phyloP scores from a whole-genome alignment of 2,329 filamentous ascomycete species.

The Colletotrichum endophyticum region DNA sequence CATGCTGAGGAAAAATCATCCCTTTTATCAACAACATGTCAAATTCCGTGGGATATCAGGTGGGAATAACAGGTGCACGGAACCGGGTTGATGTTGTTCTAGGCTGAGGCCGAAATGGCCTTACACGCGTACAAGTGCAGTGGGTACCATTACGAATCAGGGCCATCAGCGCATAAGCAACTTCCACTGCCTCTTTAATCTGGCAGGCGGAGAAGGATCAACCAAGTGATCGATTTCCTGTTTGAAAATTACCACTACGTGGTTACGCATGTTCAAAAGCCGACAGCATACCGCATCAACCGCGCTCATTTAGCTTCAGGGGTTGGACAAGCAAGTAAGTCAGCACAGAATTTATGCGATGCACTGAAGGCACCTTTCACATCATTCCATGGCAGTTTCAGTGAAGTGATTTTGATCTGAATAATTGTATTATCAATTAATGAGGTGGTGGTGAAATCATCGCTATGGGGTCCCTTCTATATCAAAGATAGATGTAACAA shows the following conservation, averaged over 20 bases:
- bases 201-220: background rate
- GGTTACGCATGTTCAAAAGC: background rate
- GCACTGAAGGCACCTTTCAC: background rate
- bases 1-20: background rate
- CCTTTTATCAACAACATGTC: background rate
- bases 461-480: background rate
- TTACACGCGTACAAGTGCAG: background rate
- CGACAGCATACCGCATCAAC: accelerated
- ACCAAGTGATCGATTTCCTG: accelerated
- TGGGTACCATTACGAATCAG: background rate
- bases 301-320: background rate
- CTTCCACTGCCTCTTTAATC: background rate
- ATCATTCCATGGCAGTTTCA: background rate
- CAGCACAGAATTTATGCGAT: background rate
- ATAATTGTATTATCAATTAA: background rate
- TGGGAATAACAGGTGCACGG: background rate
- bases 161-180: background rate
- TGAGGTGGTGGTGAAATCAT: background rate
- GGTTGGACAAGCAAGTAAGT: background rate
- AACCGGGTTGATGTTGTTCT: background rate
- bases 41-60: background rate
- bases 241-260: background rate
- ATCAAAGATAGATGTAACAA: slow-evolving; percentile 34
- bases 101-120: background rate
- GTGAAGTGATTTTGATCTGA: background rate